Conservation (phyloP, 2,329 filamentous ascomycete species). For the Apiospora marii region DNA sequence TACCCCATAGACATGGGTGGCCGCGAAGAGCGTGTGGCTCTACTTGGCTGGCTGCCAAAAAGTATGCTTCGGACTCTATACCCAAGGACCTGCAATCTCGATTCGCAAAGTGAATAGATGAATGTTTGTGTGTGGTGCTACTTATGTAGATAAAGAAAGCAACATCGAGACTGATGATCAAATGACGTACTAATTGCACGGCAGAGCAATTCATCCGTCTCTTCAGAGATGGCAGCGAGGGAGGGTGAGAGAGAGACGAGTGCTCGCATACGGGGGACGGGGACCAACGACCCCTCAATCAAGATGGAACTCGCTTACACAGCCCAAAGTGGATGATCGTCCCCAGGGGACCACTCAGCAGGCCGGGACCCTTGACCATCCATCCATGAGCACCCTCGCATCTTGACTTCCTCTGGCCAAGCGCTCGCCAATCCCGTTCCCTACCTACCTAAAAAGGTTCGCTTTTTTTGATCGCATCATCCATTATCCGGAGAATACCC, state of each 20-base stretch:
- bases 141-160: neutral
- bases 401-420: neutral
- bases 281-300: constrained; percentile 14
- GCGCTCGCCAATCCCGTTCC: neutral
- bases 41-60: neutral
- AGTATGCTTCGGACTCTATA: neutral
- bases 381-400: neutral
- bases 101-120: neutral
- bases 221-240: neutral
- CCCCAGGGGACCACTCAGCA: constrained; percentile 17
- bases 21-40: too few species aligned
- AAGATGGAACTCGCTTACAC: constrained; percentile 20
- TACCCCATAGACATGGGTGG: neutral
- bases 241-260: neutral
- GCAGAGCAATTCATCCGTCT: neutral
- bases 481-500: neutral
- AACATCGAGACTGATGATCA: neutral
- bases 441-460: neutral
- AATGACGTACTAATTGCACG: constrained; percentile 5
- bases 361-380: neutral
- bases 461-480: neutral
- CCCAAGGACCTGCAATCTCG: neutral
- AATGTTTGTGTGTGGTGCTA: neutral
- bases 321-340: constrained; percentile 7
- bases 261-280: constrained; percentile 1